Base-by-base conservation (phyloP, 176 grass and related monocot species). In the Musa schizocarpa region DNA sequence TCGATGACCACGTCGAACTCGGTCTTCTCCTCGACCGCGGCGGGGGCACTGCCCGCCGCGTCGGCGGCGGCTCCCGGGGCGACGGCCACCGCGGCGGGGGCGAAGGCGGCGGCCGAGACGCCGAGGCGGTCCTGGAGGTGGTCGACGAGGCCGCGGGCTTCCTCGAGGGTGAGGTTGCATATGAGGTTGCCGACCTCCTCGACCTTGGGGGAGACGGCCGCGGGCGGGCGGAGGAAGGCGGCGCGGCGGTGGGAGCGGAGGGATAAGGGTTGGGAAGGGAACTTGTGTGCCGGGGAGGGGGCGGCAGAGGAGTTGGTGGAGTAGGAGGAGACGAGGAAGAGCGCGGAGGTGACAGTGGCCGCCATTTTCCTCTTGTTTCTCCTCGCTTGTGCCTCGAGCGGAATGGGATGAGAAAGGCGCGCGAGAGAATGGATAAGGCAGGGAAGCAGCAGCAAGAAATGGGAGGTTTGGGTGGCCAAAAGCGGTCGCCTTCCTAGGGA, bases 1-100 rank as follows among this genome's bases (percentile, higher is more conserved):
- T 74, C 72, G 72, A 74, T 74, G 72, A 74, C 72, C 72, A 74
- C 72, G 21, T 74, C 72, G 23, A 74, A 74, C 72, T 74, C 72
- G 23, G 72, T 74, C 52, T 74, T 58, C 72, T 74, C 72, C 72
- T 74, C 72, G 23, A 56, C 72, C 16, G 53, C 71, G 0, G 53
- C 71, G 12, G 51, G 19, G 9, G 20, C 71, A 1, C n/a, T 19
- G 71, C n/a, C 11, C 2, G 9, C 71, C 2, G n/a, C 71, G 71
- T 53, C 50, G 1, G 26, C 27, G 4, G n/a, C 71, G 51, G 71
- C 0, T 26, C 71, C 71, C n/a, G 71, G 50, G 71, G 50, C 71
- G 22, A 73, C 71, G 22, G 71, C 71, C 9, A 73, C 23, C 21
- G 52, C 71, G 21, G 52, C 71, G 6, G 71, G 71, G 52, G 71